Conservation (phyloP, 306 rosid species). For the Nissolia schottii region DNA sequence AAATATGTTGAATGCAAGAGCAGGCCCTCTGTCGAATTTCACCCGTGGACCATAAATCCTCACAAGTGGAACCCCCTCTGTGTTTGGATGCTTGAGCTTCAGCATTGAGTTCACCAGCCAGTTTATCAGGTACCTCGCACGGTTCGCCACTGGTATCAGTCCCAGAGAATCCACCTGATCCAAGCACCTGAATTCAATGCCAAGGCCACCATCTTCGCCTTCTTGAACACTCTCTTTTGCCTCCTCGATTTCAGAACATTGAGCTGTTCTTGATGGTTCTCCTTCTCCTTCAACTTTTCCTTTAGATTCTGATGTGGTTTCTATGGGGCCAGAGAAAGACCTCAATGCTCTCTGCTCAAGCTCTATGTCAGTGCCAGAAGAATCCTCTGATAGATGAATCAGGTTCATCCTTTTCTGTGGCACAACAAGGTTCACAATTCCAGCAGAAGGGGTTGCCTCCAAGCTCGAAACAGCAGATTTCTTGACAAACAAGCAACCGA, state of each 20-base stretch:
- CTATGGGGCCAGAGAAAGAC: slow-evolving; percentile 64
- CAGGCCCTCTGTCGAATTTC: slow-evolving; percentile 81
- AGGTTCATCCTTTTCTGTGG: slow-evolving; percentile 36
- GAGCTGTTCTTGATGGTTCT: slow-evolving; percentile 19
- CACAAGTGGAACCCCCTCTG: slow-evolving; percentile 52
- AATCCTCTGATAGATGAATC: slow-evolving; percentile 38
- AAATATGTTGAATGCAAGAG: slow-evolving; percentile 81
- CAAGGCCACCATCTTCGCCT: slow-evolving; percentile 24
- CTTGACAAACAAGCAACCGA: slow-evolving; percentile 85
- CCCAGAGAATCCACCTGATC: slow-evolving; percentile 84
- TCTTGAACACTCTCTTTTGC: slow-evolving; percentile 17
- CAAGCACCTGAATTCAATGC: slow-evolving; percentile 57
- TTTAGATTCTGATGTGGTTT: slow-evolving; percentile 21
- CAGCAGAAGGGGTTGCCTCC: slow-evolving; percentile 50
- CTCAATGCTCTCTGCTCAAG: slow-evolving; percentile 34
- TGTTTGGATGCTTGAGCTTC: slow-evolving; percentile 86
- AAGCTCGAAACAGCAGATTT: slow-evolving; percentile 55
- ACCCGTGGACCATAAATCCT: slow-evolving; percentile 83
- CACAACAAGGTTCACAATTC: slow-evolving; percentile 73
- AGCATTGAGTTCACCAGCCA: slow-evolving; percentile 78
- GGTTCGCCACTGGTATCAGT: slow-evolving; percentile 36
- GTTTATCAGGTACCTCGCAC: slow-evolving; percentile 78
- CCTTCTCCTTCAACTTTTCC: slow-evolving; percentile 30
- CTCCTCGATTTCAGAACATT: slow-evolving; percentile 32
- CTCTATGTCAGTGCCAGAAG: slow-evolving; percentile 49